A percentile compares a stretch with the other conserved stretches of the same genome.
These are phyloP conservation scores for Ustanciosporium gigantosporum DNA, from an alignment of 1,284 basidiomycete genomes.

Conservation along the genomic window DNA sequence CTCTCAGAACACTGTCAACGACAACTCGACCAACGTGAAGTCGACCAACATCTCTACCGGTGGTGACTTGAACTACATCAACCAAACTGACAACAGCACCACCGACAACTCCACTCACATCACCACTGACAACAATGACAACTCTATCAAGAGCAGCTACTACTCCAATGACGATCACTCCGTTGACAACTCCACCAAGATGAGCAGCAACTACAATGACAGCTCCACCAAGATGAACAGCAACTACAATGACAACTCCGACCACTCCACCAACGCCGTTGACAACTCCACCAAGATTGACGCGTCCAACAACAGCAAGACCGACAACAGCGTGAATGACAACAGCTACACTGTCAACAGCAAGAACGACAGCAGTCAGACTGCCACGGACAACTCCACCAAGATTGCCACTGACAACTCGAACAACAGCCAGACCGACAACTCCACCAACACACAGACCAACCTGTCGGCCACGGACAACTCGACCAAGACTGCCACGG, in stretches of 20 bases:
- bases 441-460: not conserved
- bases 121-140: slow-evolving; percentile 9
- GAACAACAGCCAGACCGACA: not conserved
- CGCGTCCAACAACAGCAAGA: not conserved
- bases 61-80: too few relatives aligned
- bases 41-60: too few relatives aligned
- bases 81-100: not conserved
- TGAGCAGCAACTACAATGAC: too few relatives aligned
- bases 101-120: not conserved
- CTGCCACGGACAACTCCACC: not conserved
- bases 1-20: slow-evolving; percentile 7
- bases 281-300: not conserved
- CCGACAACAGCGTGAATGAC: not conserved
- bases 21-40: not conserved
- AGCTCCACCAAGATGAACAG: not conserved
- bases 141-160: not conserved
- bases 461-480: too few relatives aligned
- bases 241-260: not conserved
- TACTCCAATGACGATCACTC: not conserved
- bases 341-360: not conserved
- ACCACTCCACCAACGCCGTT: not conserved
- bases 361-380: too few relatives aligned
- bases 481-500: slow-evolving; percentile 2
- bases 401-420: not conserved
- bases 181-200: not conserved